These are phyloP conservation scores for Boletus edulis DNA, from an alignment of 768 basidiomycete genomes.

Conservation along the genomic window DNA sequence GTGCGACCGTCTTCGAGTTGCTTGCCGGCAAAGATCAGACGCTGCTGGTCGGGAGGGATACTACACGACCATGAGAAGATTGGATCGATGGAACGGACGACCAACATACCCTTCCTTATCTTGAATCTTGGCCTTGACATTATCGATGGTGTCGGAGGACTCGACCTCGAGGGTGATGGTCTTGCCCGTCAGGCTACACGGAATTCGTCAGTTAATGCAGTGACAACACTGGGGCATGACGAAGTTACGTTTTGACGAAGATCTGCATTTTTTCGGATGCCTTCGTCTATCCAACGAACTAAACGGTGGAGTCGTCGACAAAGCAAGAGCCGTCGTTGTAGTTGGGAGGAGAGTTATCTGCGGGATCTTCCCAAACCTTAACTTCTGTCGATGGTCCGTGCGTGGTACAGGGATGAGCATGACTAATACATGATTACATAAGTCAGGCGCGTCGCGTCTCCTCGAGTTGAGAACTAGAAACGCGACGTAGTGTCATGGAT, in stretches of 20 bases:
- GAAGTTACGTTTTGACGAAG: slow-evolving; percentile 91
- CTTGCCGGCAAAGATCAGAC: slow-evolving; percentile 98
- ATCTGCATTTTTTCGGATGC: slow-evolving; percentile 89
- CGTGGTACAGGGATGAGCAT: slow-evolving; percentile 24
- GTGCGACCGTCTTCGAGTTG: slow-evolving; percentile 99
- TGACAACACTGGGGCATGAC: not conserved
- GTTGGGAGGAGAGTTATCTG: slow-evolving; percentile 19
- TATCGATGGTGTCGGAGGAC: slow-evolving; percentile 96
- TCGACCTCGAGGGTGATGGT: slow-evolving; percentile 98
- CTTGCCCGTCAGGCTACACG: slow-evolving; percentile 92
- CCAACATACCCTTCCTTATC: slow-evolving; percentile 86
- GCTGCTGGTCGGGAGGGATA: slow-evolving; percentile 93
- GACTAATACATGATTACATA: slow-evolving; percentile 14
- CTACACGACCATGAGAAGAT: slow-evolving; percentile 35
- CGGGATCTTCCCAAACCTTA: slow-evolving; percentile 24
- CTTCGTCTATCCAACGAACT: slow-evolving; percentile 86
- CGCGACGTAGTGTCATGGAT: slow-evolving; percentile 40
- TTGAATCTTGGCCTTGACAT: slow-evolving; percentile 97
- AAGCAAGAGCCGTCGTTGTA: slow-evolving; percentile 56
- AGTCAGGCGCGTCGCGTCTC: slow-evolving; percentile 22
- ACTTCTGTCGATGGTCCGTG: slow-evolving; percentile 45
- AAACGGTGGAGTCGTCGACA: slow-evolving; percentile 92
- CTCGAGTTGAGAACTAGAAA: too few relatives aligned
- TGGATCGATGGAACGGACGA: not conserved
- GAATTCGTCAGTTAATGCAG: slow-evolving; percentile 5